Conservation (phyloP, 2,329 filamentous ascomycete genomes). For the Penicillium sp. region DNA sequence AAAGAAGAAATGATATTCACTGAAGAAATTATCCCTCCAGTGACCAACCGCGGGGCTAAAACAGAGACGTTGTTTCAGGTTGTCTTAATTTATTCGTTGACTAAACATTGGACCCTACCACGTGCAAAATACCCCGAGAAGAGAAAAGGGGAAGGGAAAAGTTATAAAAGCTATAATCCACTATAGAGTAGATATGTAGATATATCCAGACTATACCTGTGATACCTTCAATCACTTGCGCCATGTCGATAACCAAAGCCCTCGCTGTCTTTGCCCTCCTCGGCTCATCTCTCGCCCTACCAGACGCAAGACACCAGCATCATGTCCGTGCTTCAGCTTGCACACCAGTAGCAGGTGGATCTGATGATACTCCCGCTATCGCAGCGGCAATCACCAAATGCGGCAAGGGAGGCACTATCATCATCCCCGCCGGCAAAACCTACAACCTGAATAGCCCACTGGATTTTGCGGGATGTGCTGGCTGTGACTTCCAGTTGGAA, state of each 20-base stretch:
- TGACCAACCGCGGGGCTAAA: neutral
- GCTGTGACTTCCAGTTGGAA: conserved; percentile 50
- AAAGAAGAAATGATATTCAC: neutral
- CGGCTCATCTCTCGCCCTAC: conserved; percentile 1
- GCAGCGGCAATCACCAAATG: conserved; percentile 42
- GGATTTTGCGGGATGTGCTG: conserved; percentile 42
- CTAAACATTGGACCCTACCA: neutral
- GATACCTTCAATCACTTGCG: neutral
- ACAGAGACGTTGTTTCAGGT: conserved; percentile 10
- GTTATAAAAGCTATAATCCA: neutral
- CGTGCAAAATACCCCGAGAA: neutral
- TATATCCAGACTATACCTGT: neutral
- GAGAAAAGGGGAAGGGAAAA: neutral
- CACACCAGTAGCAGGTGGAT: conserved; percentile 32
- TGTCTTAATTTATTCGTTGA: neutral
- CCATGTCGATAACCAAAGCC: conserved; percentile 1
- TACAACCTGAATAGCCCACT: conserved; percentile 47
- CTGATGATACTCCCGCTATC: conserved; percentile 48
- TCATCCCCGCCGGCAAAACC: conserved; percentile 43
- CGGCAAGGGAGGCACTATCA: conserved; percentile 46
- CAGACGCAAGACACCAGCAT: conserved; percentile 2
- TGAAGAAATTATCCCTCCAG: conserved; percentile 15
- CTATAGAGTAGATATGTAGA: neutral
- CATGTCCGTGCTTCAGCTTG: conserved; percentile 30
- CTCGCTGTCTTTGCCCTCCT: conserved; percentile 8